phyloP scores from a whole-genome alignment of 2,329 filamentous ascomycete species.

The Trichoderma oligosporum region DNA sequence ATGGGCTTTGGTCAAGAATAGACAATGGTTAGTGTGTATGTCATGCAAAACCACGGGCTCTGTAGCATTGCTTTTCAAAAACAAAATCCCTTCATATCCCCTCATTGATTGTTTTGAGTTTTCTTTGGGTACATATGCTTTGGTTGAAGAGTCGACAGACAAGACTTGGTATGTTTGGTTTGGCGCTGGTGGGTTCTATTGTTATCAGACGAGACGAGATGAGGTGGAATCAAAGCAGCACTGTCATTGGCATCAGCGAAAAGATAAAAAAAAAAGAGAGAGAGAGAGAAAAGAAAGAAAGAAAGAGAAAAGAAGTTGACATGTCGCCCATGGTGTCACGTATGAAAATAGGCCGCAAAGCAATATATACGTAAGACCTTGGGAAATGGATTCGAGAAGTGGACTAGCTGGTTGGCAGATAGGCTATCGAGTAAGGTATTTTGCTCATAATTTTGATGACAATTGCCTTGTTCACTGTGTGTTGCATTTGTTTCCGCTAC shows the following conservation, averaged over 20 bases:
- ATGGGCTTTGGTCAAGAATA: slow-evolving; percentile 99
- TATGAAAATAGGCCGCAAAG: neutral
- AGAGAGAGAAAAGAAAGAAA: neutral
- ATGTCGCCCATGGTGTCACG: neutral
- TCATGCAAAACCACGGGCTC: neutral
- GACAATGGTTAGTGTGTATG: slow-evolving; percentile 16
- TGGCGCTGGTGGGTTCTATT: slow-evolving; percentile 30
- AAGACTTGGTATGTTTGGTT: slow-evolving; percentile 33
- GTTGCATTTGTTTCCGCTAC: neutral
- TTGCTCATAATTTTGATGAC: neutral
- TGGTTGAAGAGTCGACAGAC: slow-evolving; percentile 31
- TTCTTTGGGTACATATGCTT: slow-evolving; percentile 32
- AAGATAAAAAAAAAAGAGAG: neutral
- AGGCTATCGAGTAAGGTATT: neutral
- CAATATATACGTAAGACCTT: neutral
- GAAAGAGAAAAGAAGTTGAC: neutral
- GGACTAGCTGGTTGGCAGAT: neutral
- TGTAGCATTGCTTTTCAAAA: slow-evolving; percentile 3
- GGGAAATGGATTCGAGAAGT: neutral
- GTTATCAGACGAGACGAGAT: slow-evolving; percentile 14
- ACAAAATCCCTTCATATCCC: slow-evolving; percentile 11
- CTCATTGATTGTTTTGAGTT: slow-evolving; percentile 23
- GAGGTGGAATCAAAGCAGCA: slow-evolving; percentile 16
- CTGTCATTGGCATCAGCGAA: slow-evolving; percentile 8
- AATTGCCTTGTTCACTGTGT: neutral